Base-by-base conservation (phyloP, 2,329 filamentous ascomycete species). In the Pseudogymnoascus pannorum region DNA sequence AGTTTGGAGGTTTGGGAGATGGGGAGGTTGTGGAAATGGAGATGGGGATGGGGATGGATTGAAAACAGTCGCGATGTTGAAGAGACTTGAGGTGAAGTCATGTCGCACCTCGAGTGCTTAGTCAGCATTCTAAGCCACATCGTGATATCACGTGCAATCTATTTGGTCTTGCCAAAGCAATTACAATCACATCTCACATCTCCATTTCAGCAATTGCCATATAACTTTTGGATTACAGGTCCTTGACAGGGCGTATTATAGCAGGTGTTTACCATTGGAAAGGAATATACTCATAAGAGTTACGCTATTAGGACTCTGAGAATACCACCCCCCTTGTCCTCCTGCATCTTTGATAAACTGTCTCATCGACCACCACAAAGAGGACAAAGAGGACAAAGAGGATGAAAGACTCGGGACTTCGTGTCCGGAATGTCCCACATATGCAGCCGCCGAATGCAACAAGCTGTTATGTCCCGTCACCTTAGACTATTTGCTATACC, bases 81-180 rank as follows among this genome's bases (percentile, higher is more conserved):
- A 51, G 22, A 51, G 42, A 29, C 42, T 51, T 29, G 42, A 51
- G 42, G 42, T 29, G 42, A 51, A 51, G 42, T 51, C 42, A 51
- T 51, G 42, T 29, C 26, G 16, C 42, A 4, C 8, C 40, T 16
- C 14, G 1, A 26, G n/a, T 9, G 42, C 42, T 51, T 51, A 51
- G 42, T 51, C 42, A 51, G 22, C 22, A 6, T 7, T 22, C 42
- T 51, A 51, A 51, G 42, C 42, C 22, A 51, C 42, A 24, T 16
- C 8, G 5, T 29, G 0, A 3, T 7, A 2, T 51, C 42, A 51
- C 42, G 42, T 51, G 42, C 7, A 9, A 9, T 5, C 1, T n/a
- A 16, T 26, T n/a, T 16, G 1, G 22, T 51, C 7, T 29, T 6
- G 11, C 42, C 20, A 51, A 20, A 22, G 4, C 35, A 12, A 44